Percentiles rank a stretch among this genome's conserved stretches.
phyloP scores from a whole-genome alignment of 257 asterid genomes.

The Nicotiana tabacum region DNA sequence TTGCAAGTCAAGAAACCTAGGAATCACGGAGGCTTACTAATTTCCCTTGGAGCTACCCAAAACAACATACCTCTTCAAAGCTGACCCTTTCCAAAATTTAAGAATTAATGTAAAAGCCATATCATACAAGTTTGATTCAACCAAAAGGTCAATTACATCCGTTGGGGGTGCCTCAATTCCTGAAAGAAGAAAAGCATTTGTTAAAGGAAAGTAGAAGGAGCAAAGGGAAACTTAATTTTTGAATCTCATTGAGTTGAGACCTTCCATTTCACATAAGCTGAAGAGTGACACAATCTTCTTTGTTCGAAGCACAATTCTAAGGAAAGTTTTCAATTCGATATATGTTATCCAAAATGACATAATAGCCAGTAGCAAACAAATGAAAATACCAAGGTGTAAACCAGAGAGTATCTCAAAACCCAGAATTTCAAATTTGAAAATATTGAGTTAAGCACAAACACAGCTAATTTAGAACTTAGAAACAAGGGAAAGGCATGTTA shows the following conservation, averaged over 20 bases:
- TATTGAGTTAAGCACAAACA: not conserved
- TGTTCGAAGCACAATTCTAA: not conserved
- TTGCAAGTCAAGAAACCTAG: constrained; percentile 11
- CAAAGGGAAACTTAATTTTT: constrained; percentile 1
- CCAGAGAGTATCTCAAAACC: not conserved
- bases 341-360: not conserved
- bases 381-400: not conserved
- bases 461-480: not conserved
- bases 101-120: constrained; percentile 84
- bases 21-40: constrained; percentile 15
- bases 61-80: constrained; percentile 58
- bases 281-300: not conserved
- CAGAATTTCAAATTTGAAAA: not conserved
- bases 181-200: constrained; percentile 25
- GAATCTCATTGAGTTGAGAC: not conserved
- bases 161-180: constrained; percentile 62
- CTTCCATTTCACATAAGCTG: not conserved
- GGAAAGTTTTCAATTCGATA: not conserved
- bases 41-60: constrained; percentile 13
- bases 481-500: not conserved
- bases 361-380: not conserved
- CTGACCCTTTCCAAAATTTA: constrained; percentile 88
- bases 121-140: constrained; percentile 77
- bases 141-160: constrained; percentile 76
- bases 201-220: not conserved